Percentiles rank a stretch among this genome's conserved stretches.
These are phyloP conservation scores for Aspergillus incahuasiensis DNA, from an alignment of 495 filamentous ascomycete species.

Conservation along the genomic window DNA sequence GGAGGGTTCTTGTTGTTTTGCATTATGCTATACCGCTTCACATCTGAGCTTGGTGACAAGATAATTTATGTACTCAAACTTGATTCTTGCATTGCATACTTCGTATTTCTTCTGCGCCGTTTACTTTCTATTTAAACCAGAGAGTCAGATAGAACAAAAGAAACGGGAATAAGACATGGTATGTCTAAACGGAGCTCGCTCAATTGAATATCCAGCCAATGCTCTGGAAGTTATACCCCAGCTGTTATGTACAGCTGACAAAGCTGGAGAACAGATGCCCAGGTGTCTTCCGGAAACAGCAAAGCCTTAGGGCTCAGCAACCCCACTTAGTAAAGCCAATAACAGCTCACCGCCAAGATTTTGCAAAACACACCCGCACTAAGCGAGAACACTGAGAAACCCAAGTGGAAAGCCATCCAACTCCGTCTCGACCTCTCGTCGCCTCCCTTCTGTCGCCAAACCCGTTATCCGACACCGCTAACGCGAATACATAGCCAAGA, in stretches of 20 bases:
- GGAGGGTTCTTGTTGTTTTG: constrained; percentile 10
- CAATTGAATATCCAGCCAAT: too few relatives aligned
- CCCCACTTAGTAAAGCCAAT: constrained; percentile 24
- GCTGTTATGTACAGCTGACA: not conserved
- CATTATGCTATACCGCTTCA: not conserved
- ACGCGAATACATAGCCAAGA: constrained; percentile 45
- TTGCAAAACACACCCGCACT: constrained; percentile 39
- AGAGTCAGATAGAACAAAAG: too few relatives aligned
- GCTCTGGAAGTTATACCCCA: too few relatives aligned
- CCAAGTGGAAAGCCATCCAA: constrained; percentile 13
- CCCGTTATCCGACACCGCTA: constrained; percentile 40
- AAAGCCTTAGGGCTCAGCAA: constrained; percentile 37
- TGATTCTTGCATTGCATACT: not conserved
- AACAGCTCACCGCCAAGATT: constrained; percentile 35
- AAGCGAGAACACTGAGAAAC: constrained; percentile 44
- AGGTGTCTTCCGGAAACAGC: constrained; percentile 17
- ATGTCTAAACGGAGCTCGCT: too few relatives aligned
- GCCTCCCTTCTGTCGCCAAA: constrained; percentile 30
- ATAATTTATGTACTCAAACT: not conserved
- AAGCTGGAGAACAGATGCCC: not conserved
- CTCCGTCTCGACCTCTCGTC: constrained; percentile 18
- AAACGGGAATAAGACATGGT: too few relatives aligned
- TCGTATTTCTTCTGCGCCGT: not conserved
- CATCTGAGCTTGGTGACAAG: not conserved
- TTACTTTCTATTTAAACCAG: not conserved